phyloP scores from a whole-genome alignment of 1,284 basidiomycete genomes.

The Sporisorium scitamineum region DNA sequence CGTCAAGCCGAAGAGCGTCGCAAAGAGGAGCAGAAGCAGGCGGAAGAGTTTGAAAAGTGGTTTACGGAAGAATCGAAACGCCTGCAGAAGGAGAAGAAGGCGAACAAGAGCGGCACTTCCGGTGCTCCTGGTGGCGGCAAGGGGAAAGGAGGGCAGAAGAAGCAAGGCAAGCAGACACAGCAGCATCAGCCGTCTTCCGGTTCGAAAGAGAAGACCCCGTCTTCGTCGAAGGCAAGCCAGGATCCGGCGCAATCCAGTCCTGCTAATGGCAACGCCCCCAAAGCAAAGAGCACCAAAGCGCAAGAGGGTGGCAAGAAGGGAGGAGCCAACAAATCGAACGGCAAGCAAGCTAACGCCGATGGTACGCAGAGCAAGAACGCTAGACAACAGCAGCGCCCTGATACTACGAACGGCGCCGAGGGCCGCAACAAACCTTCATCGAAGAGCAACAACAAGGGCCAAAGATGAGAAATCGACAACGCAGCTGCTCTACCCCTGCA shows the following conservation, averaged over 20 bases:
- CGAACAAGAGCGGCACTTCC: slow-evolving; percentile 5
- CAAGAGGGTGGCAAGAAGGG: slow-evolving; percentile 25
- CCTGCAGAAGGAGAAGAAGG: slow-evolving; percentile 48
- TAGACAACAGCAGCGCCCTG: slow-evolving; percentile 1
- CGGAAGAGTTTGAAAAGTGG: slow-evolving; percentile 66
- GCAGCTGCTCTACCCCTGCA: background rate
- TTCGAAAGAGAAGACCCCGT: background rate
- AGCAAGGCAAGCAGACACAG: slow-evolving; percentile 16
- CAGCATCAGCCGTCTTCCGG: slow-evolving; percentile 16
- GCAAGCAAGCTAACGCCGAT: slow-evolving; percentile 22
- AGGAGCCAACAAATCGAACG: background rate
- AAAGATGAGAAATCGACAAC: background rate
- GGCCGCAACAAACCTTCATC: slow-evolving; percentile 11
- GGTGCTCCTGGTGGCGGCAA: slow-evolving; percentile 12
- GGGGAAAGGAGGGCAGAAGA: slow-evolving; percentile 26
- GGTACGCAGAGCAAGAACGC: slow-evolving; percentile 4
- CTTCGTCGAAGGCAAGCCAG: slow-evolving; percentile 7
- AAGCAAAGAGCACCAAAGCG: slow-evolving; percentile 21
- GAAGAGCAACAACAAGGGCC: slow-evolving; percentile 6
- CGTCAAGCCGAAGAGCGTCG: slow-evolving; percentile 49
- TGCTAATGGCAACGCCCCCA: slow-evolving; percentile 3
- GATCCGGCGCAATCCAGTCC: background rate
- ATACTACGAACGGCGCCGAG: background rate
- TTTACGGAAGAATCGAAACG: slow-evolving; percentile 66
- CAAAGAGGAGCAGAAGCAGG: slow-evolving; percentile 56